phyloP scores from a whole-genome alignment of 495 filamentous ascomycete species.

The Amphirosellinia nigrospora region DNA sequence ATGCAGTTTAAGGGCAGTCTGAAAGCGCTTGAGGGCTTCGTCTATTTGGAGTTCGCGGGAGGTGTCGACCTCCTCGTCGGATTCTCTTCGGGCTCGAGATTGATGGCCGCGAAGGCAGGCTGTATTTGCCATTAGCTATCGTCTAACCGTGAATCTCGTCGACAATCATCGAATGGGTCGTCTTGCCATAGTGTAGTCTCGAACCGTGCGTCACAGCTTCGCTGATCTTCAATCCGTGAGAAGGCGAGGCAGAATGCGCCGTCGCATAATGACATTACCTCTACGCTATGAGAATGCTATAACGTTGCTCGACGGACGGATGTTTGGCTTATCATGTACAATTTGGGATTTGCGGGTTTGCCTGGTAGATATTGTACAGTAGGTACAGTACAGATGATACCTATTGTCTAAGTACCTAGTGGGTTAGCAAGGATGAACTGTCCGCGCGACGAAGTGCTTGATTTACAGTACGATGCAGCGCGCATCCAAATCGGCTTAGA shows the following conservation, averaged over 20 bases:
- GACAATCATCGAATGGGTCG: slow-evolving; percentile 34
- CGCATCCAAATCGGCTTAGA: not conserved
- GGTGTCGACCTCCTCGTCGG: slow-evolving; percentile 89
- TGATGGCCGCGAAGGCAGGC: slow-evolving; percentile 80
- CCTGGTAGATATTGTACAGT: not conserved
- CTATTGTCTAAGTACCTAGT: not conserved
- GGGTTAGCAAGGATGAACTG: not conserved
- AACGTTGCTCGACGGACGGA: not conserved
- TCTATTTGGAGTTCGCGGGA: slow-evolving; percentile 97
- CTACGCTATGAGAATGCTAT: not conserved
- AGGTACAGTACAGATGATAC: not conserved
- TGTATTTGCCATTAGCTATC: slow-evolving; percentile 24
- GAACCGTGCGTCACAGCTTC: slow-evolving; percentile 20
- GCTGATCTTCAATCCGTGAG: not conserved
- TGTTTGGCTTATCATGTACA: not conserved
- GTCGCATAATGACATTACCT: slow-evolving; percentile 21
- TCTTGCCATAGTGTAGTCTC: slow-evolving; percentile 36
- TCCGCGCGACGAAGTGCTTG: slow-evolving; percentile 8
- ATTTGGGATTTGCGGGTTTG: not conserved
- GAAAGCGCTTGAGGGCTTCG: slow-evolving; percentile 94
- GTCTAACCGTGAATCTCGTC: not conserved
- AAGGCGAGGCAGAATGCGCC: not conserved
- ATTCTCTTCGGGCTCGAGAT: slow-evolving; percentile 89
- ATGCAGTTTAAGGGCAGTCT: slow-evolving; percentile 89
- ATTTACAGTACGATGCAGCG: not conserved